Percentiles rank a stretch among this genome's conserved stretches.
phyloP scores from a whole-genome alignment of 1,139 yeast genomes.

The Suhomyces chickasaworum region DNA sequence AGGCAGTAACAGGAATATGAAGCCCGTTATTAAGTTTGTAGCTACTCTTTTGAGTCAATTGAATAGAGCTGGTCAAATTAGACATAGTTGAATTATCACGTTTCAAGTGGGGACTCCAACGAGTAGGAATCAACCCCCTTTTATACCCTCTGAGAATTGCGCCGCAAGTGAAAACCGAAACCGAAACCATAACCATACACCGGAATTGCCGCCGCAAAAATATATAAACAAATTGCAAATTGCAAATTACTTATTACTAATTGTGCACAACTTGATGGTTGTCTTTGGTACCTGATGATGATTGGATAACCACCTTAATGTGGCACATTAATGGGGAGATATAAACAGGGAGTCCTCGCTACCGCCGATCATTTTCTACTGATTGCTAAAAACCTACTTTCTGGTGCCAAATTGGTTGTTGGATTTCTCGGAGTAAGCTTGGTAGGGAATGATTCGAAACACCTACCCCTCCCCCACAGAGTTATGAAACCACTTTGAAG shows the following conservation, averaged over 20 bases:
- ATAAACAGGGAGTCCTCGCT: not conserved
- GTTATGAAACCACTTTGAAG: too few relatives aligned
- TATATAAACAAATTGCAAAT: not conserved
- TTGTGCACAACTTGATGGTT: not conserved
- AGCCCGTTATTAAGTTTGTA: constrained; percentile 41
- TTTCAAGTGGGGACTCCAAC: not conserved
- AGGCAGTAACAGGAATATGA: constrained; percentile 44
- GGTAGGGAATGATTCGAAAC: too few relatives aligned
- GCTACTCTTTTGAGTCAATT: constrained; percentile 31
- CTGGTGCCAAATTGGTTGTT: too few relatives aligned
- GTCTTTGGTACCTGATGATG: not conserved
- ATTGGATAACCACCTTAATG: too few relatives aligned
- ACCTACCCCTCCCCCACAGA: too few relatives aligned
- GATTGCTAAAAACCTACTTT: too few relatives aligned
- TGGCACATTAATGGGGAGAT: not conserved
- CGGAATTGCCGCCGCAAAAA: constrained; percentile 2
- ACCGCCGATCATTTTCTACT: too few relatives aligned
- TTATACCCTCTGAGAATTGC: constrained; percentile 1
- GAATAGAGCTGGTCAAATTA: constrained; percentile 30
- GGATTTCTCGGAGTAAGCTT: too few relatives aligned
- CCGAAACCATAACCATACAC: constrained; percentile 1
- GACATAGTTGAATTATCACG: constrained; percentile 20
- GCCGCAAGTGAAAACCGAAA: constrained; percentile 1
- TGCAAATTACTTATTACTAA: constrained; percentile 1
- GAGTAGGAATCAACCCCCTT: not conserved